Conservation (phyloP, 116 monocot species). For the Cymodocea nodosa region DNA sequence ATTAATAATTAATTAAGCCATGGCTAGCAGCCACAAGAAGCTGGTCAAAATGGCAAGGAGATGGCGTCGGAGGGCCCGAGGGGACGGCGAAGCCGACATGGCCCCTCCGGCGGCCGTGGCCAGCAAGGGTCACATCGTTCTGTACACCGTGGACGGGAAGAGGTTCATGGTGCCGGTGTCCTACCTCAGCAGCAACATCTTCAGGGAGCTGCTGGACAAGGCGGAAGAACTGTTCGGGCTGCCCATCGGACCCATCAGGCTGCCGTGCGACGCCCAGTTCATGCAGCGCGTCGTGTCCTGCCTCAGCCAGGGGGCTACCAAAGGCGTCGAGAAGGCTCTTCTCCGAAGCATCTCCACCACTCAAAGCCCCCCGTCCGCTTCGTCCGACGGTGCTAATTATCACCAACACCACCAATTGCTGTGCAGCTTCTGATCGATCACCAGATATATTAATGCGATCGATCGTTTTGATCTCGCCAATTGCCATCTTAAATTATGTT, state of each 20-base stretch:
- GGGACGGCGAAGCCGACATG: not conserved
- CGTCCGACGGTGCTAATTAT: too few relatives aligned
- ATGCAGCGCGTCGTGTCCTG: constrained; percentile 4
- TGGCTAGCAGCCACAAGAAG: not conserved
- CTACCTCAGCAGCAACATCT: constrained; percentile 11
- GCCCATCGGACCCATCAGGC: constrained; percentile 2
- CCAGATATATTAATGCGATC: too few relatives aligned
- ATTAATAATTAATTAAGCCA: too few relatives aligned
- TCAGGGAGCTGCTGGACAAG: constrained; percentile 11
- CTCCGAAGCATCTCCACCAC: constrained; percentile 3
- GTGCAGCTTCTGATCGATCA: constrained; percentile 3
- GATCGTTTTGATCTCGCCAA: too few relatives aligned
- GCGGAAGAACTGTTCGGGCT: constrained; percentile 18
- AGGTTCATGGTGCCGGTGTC: constrained; percentile 11
- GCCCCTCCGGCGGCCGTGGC: too few relatives aligned
- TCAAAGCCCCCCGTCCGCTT: not conserved
- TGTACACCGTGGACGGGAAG: constrained; percentile 7
- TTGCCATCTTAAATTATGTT: too few relatives aligned
- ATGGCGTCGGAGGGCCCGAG: not conserved
- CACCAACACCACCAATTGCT: not conserved
- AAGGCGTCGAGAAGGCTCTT: not conserved
- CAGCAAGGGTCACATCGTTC: constrained; percentile 10
- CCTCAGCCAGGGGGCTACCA: not conserved
- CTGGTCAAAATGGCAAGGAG: constrained; percentile 11
- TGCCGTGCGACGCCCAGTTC: constrained; percentile 13